phyloP scores from a whole-genome alignment of 2,329 filamentous ascomycete species.

The Blumeriella jaapii region DNA sequence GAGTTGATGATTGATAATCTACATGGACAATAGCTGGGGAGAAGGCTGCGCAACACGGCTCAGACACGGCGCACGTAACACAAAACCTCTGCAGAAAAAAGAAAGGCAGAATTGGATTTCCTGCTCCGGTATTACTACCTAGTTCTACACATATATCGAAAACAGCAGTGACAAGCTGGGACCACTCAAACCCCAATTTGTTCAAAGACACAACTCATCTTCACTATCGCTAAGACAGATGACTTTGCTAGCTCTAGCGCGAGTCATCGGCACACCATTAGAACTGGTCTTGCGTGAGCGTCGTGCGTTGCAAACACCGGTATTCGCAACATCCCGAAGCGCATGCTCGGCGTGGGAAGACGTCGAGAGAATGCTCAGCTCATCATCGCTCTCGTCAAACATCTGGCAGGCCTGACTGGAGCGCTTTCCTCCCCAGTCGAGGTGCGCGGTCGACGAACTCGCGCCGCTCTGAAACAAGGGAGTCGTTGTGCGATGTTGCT shows the following conservation, averaged over 20 bases:
- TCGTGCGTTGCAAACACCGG: constrained; percentile 2
- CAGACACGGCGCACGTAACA: too few relatives aligned
- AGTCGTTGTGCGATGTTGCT: constrained; percentile 2
- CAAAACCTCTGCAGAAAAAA: too few relatives aligned
- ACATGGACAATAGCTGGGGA: too few relatives aligned
- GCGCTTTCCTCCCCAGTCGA: constrained; percentile 11
- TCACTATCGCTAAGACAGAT: constrained; percentile 20
- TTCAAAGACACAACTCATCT: constrained; percentile 25
- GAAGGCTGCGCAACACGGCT: too few relatives aligned
- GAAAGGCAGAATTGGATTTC: too few relatives aligned
- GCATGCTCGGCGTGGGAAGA: constrained; percentile 11
- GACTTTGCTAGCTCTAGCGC: not conserved
- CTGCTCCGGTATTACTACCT: too few relatives aligned
- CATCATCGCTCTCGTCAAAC: constrained; percentile 25
- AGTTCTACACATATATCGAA: too few relatives aligned
- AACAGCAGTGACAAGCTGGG: too few relatives aligned
- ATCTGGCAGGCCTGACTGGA: constrained; percentile 15
- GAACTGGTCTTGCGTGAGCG: constrained; percentile 4
- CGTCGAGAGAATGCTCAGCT: constrained; percentile 20
- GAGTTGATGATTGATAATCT: too few relatives aligned
- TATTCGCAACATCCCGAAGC: constrained; percentile 14
- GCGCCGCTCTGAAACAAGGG: constrained; percentile 2
- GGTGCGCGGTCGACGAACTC: constrained; percentile 13
- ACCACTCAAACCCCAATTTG: too few relatives aligned
- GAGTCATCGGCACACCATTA: not conserved